A percentile compares a stretch with the other conserved stretches of the same genome.
Evolutionary conservation across 176 grass and related monocot species (phyloP).

Genomic region (Tillandsia fasciculata): DNA sequence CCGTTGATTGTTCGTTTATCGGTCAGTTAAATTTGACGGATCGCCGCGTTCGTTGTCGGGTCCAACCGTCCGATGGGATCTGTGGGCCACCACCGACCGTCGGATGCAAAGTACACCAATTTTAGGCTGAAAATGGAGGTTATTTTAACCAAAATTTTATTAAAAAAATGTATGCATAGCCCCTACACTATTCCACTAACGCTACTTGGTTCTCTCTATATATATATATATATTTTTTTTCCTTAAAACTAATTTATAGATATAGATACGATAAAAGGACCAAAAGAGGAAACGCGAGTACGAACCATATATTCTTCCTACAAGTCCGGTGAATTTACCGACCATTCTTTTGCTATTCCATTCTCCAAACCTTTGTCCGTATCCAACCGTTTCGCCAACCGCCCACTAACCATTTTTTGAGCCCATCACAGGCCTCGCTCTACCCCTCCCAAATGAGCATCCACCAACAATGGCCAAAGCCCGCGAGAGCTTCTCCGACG

Average conservation of each 20-base stretch:
- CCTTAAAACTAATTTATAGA: too few relatives aligned
- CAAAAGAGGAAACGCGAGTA: too few relatives aligned
- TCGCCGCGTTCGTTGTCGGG: not conserved
- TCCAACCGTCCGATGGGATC: not conserved
- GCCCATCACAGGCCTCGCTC: not conserved
- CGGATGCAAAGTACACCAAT: not conserved
- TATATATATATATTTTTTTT: too few relatives aligned
- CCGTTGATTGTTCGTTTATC: too few relatives aligned
- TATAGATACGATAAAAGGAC: too few relatives aligned
- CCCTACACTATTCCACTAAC: too few relatives aligned
- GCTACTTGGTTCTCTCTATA: too few relatives aligned
- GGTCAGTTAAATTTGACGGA: too few relatives aligned
- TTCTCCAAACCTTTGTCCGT: not conserved
- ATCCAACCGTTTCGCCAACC: not conserved
- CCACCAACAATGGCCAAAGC: conserved; percentile 27
- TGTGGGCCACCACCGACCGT: not conserved
- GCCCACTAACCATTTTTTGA: not conserved
- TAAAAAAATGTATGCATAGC: not conserved
- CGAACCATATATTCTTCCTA: too few relatives aligned
- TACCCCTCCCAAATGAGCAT: not conserved
- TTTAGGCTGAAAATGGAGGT: not conserved
- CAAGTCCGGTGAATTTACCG: too few relatives aligned
- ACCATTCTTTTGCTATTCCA: too few relatives aligned
- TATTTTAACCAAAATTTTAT: too few relatives aligned
- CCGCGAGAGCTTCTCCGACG: conserved; percentile 9